phyloP scores from a whole-genome alignment of 352 stramenopile species.

The Phytophthora pisi region DNA sequence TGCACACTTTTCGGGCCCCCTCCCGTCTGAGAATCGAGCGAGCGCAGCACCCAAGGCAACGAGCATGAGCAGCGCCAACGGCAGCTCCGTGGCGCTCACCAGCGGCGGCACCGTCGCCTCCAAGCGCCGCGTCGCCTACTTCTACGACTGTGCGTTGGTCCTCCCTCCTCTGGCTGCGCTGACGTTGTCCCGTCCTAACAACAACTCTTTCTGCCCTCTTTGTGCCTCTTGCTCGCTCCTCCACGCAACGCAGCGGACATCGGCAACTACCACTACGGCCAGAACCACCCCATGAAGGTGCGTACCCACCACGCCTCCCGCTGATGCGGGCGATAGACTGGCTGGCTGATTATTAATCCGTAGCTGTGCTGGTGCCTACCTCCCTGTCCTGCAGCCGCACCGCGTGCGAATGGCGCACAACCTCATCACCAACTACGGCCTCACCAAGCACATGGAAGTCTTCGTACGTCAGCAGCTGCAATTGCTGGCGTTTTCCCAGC shows the following conservation, averaged over 20 bases:
- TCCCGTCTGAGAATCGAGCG: constrained; percentile 19
- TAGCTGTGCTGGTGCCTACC: neutral
- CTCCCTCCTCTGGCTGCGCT: neutral
- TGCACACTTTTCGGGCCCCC: constrained; percentile 17
- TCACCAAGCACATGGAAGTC: constrained; percentile 99
- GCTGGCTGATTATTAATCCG: too few species aligned
- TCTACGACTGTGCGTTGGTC: constrained; percentile 78
- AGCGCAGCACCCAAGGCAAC: neutral
- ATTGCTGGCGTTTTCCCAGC: neutral
- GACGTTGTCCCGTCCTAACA: neutral
- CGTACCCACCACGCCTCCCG: neutral
- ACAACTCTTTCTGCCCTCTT: neutral
- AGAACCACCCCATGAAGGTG: constrained; percentile 92
- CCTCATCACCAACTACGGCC: constrained; percentile 99
- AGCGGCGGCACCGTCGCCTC: constrained; percentile 35
- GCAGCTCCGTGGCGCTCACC: constrained; percentile 40
- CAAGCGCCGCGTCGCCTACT: constrained; percentile 90
- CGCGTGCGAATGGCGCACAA: constrained; percentile 99
- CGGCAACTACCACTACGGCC: constrained; percentile 99
- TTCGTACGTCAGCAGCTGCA: constrained; percentile 75
- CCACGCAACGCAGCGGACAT: constrained; percentile 89
- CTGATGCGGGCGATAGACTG: neutral
- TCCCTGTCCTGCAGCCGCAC: constrained; percentile 83
- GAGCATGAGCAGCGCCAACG: constrained; percentile 35
- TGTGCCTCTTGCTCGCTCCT: neutral